A percentile compares a stretch with the other conserved stretches of the same genome.
phyloP scores from a whole-genome alignment of 192 early-diverging fungal species.

The Backusella macrospora region DNA sequence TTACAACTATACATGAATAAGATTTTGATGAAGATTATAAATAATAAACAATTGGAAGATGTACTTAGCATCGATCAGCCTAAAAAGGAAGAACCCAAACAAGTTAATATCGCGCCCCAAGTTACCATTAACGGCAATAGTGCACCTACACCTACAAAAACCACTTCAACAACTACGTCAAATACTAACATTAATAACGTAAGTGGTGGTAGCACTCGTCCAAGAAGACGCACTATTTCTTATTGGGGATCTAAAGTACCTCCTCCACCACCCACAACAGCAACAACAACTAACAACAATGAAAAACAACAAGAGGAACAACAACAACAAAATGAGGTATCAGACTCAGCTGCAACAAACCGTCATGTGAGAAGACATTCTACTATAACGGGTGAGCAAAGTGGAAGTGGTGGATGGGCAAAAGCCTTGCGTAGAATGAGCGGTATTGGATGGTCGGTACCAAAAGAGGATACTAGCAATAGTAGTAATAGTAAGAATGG shows the following conservation, averaged over 20 bases:
- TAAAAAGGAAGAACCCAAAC: conserved; percentile 23
- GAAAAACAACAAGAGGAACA: not conserved
- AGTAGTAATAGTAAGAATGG: no score
- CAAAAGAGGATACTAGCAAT: not conserved
- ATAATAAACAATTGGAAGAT: conserved; percentile 53
- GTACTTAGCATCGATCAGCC: conserved; percentile 48
- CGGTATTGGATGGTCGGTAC: conserved; percentile 36
- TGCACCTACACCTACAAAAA: conserved; percentile 16
- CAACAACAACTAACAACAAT: not conserved
- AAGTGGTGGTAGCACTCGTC: not conserved
- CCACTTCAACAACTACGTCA: not conserved
- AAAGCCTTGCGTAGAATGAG: conserved; percentile 36
- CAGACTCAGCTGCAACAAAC: not conserved
- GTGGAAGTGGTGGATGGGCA: conserved; percentile 29
- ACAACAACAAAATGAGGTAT: not conserved
- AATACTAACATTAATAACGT: not conserved
- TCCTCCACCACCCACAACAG: conserved; percentile 8
- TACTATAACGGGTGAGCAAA: conserved; percentile 11
- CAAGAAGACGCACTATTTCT: conserved; percentile 41
- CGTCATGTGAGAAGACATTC: conserved; percentile 11
- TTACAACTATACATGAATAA: conserved; percentile 76
- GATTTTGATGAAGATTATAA: conserved; percentile 74
- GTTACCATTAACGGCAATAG: not conserved
- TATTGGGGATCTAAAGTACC: conserved; percentile 42
- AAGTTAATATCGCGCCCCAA: not conserved